These are phyloP conservation scores for Trichoderma simmonsii DNA, from an alignment of 2,329 filamentous ascomycete species.

Conservation along the genomic window DNA sequence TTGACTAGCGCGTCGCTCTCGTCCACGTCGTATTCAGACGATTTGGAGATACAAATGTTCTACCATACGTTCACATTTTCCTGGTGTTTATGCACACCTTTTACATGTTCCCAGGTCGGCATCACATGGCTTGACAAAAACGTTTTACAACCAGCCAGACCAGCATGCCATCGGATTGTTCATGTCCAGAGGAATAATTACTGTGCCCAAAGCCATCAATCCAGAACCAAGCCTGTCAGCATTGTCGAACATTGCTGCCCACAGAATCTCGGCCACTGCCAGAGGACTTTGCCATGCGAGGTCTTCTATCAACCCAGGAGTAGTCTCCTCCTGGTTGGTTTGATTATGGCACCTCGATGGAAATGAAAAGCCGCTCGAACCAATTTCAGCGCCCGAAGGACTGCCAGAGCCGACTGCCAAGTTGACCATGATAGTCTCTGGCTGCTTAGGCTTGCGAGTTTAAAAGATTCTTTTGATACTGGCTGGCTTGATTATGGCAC, in stretches of 20 bases:
- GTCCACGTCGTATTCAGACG: constrained; percentile 44
- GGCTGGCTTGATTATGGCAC: not conserved
- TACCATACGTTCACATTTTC: constrained; percentile 60
- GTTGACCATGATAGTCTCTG: not conserved
- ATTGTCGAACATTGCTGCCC: constrained; percentile 34
- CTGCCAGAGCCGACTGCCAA: not conserved
- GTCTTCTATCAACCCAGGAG: not conserved
- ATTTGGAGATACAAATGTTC: constrained; percentile 54
- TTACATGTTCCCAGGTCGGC: constrained; percentile 37
- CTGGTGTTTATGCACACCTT: constrained; percentile 52
- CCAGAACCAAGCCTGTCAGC: constrained; percentile 44
- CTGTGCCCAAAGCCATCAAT: constrained; percentile 36
- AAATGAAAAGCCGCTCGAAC: not conserved
- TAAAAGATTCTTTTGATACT: not conserved
- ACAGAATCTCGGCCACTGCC: constrained; percentile 54
- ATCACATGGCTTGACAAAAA: not conserved
- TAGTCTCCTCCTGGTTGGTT: not conserved
- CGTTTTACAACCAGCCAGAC: constrained; percentile 23
- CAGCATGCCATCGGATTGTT: constrained; percentile 30
- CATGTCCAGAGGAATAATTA: constrained; percentile 37
- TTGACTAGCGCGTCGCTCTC: constrained; percentile 22
- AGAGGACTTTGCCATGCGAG: constrained; percentile 66
- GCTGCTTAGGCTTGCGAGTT: not conserved
- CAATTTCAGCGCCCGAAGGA: not conserved
- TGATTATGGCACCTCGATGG: not conserved